A percentile compares a stretch with the other conserved stretches of the same genome.
phyloP scores from a whole-genome alignment of 2,329 filamentous ascomycete genomes.

The Scorias spongiosa region DNA sequence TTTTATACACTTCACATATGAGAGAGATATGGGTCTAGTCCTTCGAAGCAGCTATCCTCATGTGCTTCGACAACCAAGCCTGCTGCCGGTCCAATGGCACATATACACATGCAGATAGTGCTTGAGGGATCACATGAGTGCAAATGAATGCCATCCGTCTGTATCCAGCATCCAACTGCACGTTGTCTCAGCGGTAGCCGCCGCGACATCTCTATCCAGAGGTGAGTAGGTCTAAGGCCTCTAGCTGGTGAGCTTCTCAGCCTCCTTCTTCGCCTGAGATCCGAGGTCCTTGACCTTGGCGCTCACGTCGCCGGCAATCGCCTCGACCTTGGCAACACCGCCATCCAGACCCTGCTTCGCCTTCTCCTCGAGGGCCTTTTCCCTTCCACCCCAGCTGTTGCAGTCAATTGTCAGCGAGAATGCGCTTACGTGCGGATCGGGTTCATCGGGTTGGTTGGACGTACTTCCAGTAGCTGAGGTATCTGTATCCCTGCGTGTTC shows the following conservation, averaged over 20 bases:
- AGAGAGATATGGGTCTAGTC: too few species aligned
- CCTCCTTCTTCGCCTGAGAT: neutral
- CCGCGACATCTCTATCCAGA: too few species aligned
- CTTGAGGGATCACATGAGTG: too few species aligned
- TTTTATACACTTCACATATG: too few species aligned
- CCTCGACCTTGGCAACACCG: neutral
- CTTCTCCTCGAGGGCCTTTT: slow-evolving; percentile 23
- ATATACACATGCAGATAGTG: too few species aligned
- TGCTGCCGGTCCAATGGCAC: too few species aligned
- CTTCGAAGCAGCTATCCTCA: too few species aligned
- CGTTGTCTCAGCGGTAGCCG: too few species aligned
- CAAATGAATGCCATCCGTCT: too few species aligned
- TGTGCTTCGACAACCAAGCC: too few species aligned
- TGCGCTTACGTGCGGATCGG: neutral
- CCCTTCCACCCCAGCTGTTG: slow-evolving; percentile 26
- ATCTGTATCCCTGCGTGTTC: slow-evolving; percentile 45
- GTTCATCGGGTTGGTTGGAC: slow-evolving; percentile 3
- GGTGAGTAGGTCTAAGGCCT: neutral
- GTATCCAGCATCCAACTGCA: too few species aligned
- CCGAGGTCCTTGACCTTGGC: neutral
- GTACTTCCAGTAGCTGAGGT: slow-evolving; percentile 43
- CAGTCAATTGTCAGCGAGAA: neutral
- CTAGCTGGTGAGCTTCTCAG: neutral
- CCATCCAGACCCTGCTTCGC: slow-evolving; percentile 21
- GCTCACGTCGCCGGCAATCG: neutral